Conservation (phyloP, 1,284 basidiomycete species). For the Singerocomus inundabilis region DNA sequence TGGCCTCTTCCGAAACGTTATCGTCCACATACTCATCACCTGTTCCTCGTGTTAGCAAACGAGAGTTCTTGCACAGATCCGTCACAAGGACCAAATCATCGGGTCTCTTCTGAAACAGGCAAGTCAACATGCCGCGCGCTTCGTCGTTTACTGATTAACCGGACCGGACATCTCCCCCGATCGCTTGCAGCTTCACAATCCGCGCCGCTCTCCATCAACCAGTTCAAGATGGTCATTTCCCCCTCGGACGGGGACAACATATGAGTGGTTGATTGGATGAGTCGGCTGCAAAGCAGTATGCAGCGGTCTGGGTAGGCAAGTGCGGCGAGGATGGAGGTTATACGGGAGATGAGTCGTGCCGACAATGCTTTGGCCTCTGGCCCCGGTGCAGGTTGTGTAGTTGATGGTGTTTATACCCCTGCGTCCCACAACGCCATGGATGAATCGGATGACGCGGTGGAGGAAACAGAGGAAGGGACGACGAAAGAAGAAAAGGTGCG, state of each 20-base stretch:
- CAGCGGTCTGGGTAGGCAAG: conserved; percentile 22
- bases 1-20: conserved; percentile 26
- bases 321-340: conserved; percentile 26
- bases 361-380: conserved; percentile 29
- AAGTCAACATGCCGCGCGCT: conserved; percentile 15
- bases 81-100: conserved; percentile 80
- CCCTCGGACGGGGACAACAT: conserved; percentile 66
- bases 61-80: conserved; percentile 80
- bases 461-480: conserved; percentile 30
- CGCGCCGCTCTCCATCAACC: conserved; percentile 71
- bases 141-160: conserved; percentile 3
- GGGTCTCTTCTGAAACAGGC: conserved; percentile 79
- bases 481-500: conserved; percentile 41
- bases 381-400: background rate
- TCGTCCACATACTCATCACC: conserved; percentile 31
- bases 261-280: conserved; percentile 71
- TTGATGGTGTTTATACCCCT: background rate
- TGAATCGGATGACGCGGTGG: conserved; percentile 16
- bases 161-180: too few relatives aligned
- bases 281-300: conserved; percentile 44
- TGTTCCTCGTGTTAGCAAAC: conserved; percentile 53
- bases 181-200: conserved; percentile 63
- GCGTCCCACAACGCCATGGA: background rate
- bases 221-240: conserved; percentile 71
- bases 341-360: conserved; percentile 29